A percentile compares a stretch with the other conserved stretches of the same genome.
phyloP scores from a whole-genome alignment of 805 yeast genomes.

The Clavispora fructus region DNA sequence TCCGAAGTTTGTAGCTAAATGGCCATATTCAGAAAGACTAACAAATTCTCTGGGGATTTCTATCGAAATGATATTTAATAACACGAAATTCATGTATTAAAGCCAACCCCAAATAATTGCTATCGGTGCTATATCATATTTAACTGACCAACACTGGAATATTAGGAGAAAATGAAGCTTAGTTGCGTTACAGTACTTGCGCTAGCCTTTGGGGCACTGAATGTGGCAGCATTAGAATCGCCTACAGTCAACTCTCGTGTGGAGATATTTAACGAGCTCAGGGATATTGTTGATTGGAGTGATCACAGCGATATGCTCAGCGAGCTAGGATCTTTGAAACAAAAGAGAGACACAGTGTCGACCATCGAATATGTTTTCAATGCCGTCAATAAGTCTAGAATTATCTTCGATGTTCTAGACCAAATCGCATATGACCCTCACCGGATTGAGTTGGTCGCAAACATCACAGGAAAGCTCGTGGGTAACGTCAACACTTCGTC shows the following conservation, averaged over 20 bases:
- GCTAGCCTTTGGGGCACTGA: neutral
- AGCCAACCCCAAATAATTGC: neutral
- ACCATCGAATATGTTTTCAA: conserved; percentile 20
- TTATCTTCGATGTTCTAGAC: conserved; percentile 32
- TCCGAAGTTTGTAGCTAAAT: neutral
- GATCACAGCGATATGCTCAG: conserved; percentile 8
- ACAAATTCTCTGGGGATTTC: neutral
- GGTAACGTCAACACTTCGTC: conserved; percentile 10
- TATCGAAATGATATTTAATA: neutral
- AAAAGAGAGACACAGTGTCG: conserved; percentile 17
- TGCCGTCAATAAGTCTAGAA: conserved; percentile 27
- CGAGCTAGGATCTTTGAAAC: conserved; percentile 6
- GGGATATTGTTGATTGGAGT: neutral
- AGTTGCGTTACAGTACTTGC: neutral
- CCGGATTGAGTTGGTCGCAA: conserved; percentile 25
- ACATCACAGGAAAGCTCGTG: conserved; percentile 23
- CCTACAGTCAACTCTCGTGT: neutral
- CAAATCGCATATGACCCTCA: conserved; percentile 27
- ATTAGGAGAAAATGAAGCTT: neutral
- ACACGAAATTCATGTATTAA: neutral
- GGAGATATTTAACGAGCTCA: neutral
- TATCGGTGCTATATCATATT: neutral
- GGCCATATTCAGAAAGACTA: neutral
- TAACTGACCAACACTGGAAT: neutral
- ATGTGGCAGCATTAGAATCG: neutral